A percentile compares a stretch with the other conserved stretches of the same genome.
phyloP scores from a whole-genome alignment of 2,329 filamentous ascomycete genomes.

The Epichloe sibirici region DNA sequence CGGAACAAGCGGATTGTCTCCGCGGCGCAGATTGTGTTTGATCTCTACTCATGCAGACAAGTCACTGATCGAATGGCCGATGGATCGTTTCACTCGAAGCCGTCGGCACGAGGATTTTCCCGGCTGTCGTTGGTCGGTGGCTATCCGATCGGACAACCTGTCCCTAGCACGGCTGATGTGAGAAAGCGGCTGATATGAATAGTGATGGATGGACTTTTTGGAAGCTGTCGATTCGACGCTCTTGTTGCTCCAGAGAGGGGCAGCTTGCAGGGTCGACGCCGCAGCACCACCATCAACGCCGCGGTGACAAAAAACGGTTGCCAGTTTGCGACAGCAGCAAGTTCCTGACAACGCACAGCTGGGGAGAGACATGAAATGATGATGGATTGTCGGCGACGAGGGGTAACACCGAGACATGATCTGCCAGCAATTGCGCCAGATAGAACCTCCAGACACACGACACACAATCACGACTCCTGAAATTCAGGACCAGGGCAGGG shows the following conservation, averaged over 20 bases:
- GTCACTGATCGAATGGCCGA: neutral
- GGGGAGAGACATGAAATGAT: neutral
- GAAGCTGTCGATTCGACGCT: slow-evolving; percentile 12
- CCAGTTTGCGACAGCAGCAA: slow-evolving; percentile 4
- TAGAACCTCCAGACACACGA: neutral
- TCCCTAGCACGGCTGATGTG: neutral
- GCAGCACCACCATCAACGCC: slow-evolving; percentile 2
- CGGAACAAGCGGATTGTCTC: neutral
- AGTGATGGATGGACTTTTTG: neutral
- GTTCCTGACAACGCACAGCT: neutral
- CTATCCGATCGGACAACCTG: slow-evolving; percentile 1
- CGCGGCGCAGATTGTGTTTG: neutral
- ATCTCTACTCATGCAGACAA: neutral
- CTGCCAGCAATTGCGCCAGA: slow-evolving; percentile 12
- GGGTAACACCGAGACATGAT: slow-evolving; percentile 26
- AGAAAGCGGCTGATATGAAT: neutral
- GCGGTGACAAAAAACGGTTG: slow-evolving; percentile 1
- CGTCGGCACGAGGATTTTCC: neutral
- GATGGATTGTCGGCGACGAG: slow-evolving; percentile 3
- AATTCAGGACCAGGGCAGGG: neutral
- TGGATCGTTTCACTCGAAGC: neutral
- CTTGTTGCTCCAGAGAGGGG: neutral
- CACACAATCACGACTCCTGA: slow-evolving; percentile 3
- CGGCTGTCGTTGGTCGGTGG: neutral
- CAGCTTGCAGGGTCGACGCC: neutral